Evolutionary conservation across 73 alveolate species (phyloP).

Genomic region (Uronychia setigera): DNA sequence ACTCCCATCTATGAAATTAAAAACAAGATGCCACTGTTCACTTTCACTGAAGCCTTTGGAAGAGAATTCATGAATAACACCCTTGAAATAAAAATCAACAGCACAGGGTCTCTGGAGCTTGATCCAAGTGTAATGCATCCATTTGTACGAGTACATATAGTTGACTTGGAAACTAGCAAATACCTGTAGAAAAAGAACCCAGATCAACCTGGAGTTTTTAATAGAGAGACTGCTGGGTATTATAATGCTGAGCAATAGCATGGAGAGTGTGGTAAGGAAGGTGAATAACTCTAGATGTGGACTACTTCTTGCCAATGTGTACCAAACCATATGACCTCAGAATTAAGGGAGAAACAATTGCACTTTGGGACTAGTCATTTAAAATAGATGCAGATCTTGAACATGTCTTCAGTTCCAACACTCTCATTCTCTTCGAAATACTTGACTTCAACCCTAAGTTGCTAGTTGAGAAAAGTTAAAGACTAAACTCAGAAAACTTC

Average conservation of each 20-base stretch:
- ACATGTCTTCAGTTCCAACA: constrained; percentile 73
- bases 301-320: constrained; percentile 75
- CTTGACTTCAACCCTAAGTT: constrained; percentile 91
- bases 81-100: constrained; percentile 49
- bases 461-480: constrained; percentile 46
- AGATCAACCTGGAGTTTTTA: constrained; percentile 22
- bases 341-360: constrained; percentile 90
- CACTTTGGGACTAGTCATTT: constrained; percentile 93
- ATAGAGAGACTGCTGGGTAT: constrained; percentile 46
- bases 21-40: too few species aligned
- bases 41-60: not conserved
- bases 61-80: not conserved
- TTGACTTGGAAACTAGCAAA: constrained; percentile 81
- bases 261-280: not conserved
- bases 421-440: constrained; percentile 91
- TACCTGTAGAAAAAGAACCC: constrained; percentile 76
- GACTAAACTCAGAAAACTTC: constrained; percentile 78
- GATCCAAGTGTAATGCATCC: constrained; percentile 95
- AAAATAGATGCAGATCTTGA: constrained; percentile 83
- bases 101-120: constrained; percentile 90
- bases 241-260: constrained; percentile 10
- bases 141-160: constrained; percentile 92
- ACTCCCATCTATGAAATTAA: too few species aligned
- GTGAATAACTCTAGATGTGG: constrained; percentile 48
- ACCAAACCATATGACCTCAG: constrained; percentile 94